These are phyloP conservation scores for Ailanthus altissimus DNA, from an alignment of 345 rosid species.

Conservation along the genomic window DNA sequence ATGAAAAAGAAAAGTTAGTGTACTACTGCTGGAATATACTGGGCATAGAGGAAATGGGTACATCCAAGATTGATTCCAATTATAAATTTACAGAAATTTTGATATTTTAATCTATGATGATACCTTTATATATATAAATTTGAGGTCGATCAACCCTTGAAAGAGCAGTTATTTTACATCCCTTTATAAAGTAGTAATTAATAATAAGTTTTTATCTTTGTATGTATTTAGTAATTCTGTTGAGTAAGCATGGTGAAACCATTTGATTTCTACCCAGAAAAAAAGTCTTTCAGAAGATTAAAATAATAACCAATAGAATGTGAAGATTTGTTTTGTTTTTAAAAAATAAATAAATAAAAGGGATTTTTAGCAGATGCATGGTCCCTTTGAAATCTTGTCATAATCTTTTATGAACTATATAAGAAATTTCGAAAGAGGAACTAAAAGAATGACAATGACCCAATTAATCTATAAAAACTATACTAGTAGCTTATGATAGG, in stretches of 20 bases:
- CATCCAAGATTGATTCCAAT: no score
- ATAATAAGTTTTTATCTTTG: no score
- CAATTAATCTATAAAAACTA: neutral
- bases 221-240: no score
- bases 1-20: no score
- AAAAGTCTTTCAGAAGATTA: neutral
- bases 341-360: neutral
- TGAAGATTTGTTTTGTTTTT: neutral
- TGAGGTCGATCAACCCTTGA: no score
- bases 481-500: neutral
- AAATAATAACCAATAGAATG: neutral
- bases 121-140: no score
- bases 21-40: no score
- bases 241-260: neutral
- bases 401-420: neutral
- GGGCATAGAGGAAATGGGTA: no score
- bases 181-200: neutral
- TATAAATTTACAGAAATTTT: no score
- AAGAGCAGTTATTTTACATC: no score
- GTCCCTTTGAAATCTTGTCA: conserved; percentile 10
- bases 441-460: neutral
- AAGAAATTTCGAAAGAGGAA: neutral
- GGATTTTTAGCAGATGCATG: neutral
- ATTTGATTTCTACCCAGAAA: neutral
- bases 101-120: no score